Conservation (phyloP, 2,329 filamentous ascomycete species). For the Mycosphaerella arachidis region DNA sequence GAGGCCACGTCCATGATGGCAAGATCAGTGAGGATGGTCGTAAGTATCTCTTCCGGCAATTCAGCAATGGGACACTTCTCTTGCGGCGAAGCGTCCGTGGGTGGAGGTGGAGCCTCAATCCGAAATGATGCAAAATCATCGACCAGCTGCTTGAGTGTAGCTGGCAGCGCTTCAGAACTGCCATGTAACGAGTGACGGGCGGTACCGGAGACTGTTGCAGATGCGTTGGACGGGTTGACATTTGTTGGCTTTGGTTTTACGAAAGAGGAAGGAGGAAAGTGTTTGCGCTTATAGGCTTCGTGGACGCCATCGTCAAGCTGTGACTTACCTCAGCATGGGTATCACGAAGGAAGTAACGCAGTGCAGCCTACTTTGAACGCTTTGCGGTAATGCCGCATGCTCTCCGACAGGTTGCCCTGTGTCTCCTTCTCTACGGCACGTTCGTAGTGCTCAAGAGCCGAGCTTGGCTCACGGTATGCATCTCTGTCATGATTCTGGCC, state of each 20-base stretch:
- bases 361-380: constrained; percentile 67
- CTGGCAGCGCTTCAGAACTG: constrained; percentile 42
- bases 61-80: constrained; percentile 74
- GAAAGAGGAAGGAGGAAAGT: constrained; percentile 65
- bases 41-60: constrained; percentile 78
- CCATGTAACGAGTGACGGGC: constrained; percentile 52
- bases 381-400: constrained; percentile 78
- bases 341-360: not conserved
- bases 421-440: constrained; percentile 83
- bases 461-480: constrained; percentile 52
- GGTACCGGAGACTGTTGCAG: constrained; percentile 50
- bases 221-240: constrained; percentile 41
- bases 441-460: constrained; percentile 90
- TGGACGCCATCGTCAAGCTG: constrained; percentile 83
- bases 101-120: constrained; percentile 63
- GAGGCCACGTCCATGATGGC: constrained; percentile 71
- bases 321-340: constrained; percentile 30
- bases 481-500: constrained; percentile 38
- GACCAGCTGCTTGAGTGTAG: constrained; percentile 62
- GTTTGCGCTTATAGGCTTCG: constrained; percentile 80
- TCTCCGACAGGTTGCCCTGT: constrained; percentile 82
- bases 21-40: constrained; percentile 70
- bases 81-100: constrained; percentile 66
- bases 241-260: constrained; percentile 45
- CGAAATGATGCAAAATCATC: constrained; percentile 65